Percentiles rank a stretch among this genome's conserved stretches.
Evolutionary conservation across 1,284 basidiomycete genomes (phyloP).

Genomic region (Trichosporon sp.): DNA sequence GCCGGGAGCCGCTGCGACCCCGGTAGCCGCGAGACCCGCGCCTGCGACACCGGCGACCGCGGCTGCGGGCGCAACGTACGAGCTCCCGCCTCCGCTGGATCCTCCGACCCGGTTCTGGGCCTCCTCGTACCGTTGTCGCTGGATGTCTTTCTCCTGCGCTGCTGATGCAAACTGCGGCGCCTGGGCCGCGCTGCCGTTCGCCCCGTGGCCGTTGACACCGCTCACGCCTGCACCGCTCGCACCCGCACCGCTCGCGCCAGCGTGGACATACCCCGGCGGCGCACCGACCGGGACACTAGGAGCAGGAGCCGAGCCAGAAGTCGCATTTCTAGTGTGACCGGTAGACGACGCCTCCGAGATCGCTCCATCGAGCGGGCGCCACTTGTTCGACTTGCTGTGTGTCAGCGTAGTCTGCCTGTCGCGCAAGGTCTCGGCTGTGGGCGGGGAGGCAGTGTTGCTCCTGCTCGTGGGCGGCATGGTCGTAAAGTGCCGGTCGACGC

Average conservation of each 20-base stretch:
- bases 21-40: no score
- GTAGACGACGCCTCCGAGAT: conserved; percentile 4
- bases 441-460: not conserved
- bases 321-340: no score
- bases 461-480: conserved; percentile 18
- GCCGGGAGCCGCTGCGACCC: not conserved
- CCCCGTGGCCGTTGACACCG: not conserved
- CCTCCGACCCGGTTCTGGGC: conserved; percentile 7
- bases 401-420: not conserved
- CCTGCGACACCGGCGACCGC: not conserved
- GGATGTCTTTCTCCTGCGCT: conserved; percentile 22
- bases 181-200: not conserved
- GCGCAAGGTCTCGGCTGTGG: not conserved
- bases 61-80: not conserved
- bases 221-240: not conserved
- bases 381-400: not conserved
- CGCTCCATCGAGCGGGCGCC: not conserved
- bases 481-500: conserved; percentile 9
- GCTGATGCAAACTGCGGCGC: conserved; percentile 9
- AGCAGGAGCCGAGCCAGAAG: no score
- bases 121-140: conserved; percentile 19
- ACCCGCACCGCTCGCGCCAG: no score
- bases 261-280: conserved; percentile 14
- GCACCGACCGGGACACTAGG: not conserved
- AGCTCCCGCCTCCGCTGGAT: not conserved